Percentiles rank a stretch among this genome's conserved stretches.
Evolutionary conservation across 805 yeast species (phyloP).

Genomic region (Candida nitratophila): DNA sequence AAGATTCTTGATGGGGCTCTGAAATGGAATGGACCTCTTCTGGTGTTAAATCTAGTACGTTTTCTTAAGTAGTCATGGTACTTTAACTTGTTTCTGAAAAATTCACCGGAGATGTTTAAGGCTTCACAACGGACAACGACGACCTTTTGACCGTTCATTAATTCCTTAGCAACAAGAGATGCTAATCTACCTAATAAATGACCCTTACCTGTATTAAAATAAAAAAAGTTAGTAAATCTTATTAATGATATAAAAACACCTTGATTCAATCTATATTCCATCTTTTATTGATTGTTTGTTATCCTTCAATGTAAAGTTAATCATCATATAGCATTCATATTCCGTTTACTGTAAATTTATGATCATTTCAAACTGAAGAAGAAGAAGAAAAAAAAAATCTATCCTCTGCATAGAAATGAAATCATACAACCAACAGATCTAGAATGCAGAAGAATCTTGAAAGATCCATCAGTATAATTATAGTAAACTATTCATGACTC

Average conservation of each 20-base stretch:
- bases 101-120: constrained; percentile 98
- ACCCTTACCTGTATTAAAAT: constrained; percentile 68
- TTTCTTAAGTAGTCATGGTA: constrained; percentile 99
- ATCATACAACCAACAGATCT: no score
- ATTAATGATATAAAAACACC: no score
- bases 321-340: no score
- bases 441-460: no score
- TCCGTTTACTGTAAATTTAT: no score
- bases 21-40: constrained; percentile 99
- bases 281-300: no score
- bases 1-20: constrained; percentile 99
- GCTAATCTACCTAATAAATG: constrained; percentile 99
- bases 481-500: no score
- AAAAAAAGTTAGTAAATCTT: constrained; percentile 4
- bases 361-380: no score
- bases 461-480: no score
- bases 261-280: neutral
- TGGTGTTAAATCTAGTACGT: constrained; percentile 98
- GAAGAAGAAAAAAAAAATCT: no score
- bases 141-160: constrained; percentile 95
- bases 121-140: constrained; percentile 97
- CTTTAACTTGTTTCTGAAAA: constrained; percentile 99
- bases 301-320: no score
- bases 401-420: no score
- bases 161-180: constrained; percentile 96